phyloP scores from a whole-genome alignment of 2,329 filamentous ascomycete species.

The Amauroascus niger region DNA sequence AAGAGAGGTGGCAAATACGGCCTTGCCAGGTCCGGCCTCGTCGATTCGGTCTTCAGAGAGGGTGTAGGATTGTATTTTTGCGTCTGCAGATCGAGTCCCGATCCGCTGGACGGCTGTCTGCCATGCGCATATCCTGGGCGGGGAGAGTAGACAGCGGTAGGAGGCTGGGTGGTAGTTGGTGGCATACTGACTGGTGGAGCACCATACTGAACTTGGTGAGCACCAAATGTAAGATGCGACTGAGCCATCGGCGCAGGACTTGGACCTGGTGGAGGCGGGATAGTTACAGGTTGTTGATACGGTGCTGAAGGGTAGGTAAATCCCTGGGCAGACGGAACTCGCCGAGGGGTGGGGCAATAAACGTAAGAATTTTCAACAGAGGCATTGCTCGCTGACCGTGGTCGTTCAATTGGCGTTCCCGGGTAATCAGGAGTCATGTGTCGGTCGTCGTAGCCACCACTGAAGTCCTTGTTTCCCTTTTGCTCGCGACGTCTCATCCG shows the following conservation, averaged over 20 bases:
- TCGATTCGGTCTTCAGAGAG: constrained; percentile 12
- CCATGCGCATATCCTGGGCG: constrained; percentile 28
- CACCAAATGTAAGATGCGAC: constrained; percentile 38
- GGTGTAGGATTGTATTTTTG: constrained; percentile 25
- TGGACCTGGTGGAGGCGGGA: constrained; percentile 32
- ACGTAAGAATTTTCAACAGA: constrained; percentile 41
- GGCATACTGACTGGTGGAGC: constrained; percentile 27
- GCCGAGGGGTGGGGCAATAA: constrained; percentile 36
- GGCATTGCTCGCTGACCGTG: constrained; percentile 53
- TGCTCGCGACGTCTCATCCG: constrained; percentile 77
- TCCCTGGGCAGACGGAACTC: constrained; percentile 44
- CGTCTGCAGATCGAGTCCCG: constrained; percentile 26
- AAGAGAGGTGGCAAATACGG: constrained; percentile 21
- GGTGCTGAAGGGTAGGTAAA: constrained; percentile 30
- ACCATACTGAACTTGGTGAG: constrained; percentile 35
- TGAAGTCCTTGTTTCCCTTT: constrained; percentile 56
- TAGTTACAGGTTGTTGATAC: constrained; percentile 31
- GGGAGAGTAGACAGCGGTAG: constrained; percentile 29
- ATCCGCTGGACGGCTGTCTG: constrained; percentile 26
- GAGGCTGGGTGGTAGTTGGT: constrained; percentile 34
- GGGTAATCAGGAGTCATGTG: constrained; percentile 44
- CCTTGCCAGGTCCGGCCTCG: constrained; percentile 24
- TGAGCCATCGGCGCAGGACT: constrained; percentile 26
- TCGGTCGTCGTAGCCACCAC: constrained; percentile 45
- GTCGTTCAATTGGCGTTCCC: constrained; percentile 42